These are phyloP conservation scores for Podila epicladia DNA, from an alignment of 192 early-diverging fungal genomes.

Conservation along the genomic window DNA sequence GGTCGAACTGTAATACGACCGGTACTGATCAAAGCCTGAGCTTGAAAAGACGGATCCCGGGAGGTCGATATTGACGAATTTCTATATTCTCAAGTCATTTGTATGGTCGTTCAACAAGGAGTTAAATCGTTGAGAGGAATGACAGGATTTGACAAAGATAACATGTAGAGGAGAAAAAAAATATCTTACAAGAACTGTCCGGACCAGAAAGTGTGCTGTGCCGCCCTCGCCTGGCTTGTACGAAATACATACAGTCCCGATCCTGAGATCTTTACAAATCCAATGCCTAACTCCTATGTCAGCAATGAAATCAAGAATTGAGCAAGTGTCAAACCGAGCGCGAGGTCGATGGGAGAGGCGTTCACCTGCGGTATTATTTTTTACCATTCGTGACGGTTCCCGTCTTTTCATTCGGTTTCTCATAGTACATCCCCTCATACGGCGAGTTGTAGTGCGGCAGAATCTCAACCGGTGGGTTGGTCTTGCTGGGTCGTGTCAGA, in stretches of 20 bases:
- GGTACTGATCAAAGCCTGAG: slow-evolving; percentile 12
- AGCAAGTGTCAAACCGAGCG: background rate
- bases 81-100: background rate
- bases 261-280: slow-evolving; percentile 26
- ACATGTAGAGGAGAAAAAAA: background rate
- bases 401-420: slow-evolving; percentile 14
- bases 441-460: slow-evolving; percentile 44
- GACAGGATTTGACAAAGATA: background rate
- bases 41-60: slow-evolving; percentile 1
- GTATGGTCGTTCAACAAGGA: background rate
- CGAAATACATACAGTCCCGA: slow-evolving; percentile 39
- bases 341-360: background rate
- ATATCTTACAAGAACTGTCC: slow-evolving; percentile 33
- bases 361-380: no score
- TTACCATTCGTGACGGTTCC: background rate
- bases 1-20: background rate
- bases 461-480: slow-evolving; percentile 29
- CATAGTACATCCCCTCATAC: slow-evolving; percentile 27
- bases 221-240: slow-evolving; percentile 1
- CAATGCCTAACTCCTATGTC: slow-evolving; percentile 15
- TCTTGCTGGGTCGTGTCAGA: slow-evolving; percentile 6
- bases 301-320: background rate
- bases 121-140: no score
- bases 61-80: slow-evolving; percentile 23
- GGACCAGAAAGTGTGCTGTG: slow-evolving; percentile 29